Percentiles rank a stretch among this genome's conserved stretches.
These are phyloP conservation scores for Cardamine occulta DNA, from an alignment of 345 rosid genomes.

Conservation along the genomic window DNA sequence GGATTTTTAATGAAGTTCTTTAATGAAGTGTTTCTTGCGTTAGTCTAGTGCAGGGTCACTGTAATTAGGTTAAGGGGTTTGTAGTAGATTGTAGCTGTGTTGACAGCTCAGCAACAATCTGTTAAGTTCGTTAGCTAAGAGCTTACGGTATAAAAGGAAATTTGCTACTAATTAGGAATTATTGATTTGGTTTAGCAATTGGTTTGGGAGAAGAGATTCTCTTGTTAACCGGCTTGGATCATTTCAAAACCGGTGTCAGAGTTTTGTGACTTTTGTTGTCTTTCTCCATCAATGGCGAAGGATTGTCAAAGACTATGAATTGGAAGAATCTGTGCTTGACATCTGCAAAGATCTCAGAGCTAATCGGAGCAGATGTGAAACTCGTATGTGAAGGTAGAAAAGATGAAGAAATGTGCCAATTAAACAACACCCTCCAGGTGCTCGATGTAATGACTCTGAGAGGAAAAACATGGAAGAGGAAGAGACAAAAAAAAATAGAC, in stretches of 20 bases:
- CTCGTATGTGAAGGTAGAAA: neutral
- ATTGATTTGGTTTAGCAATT: neutral
- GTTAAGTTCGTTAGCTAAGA: constrained; percentile 5
- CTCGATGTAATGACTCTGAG: constrained; percentile 4
- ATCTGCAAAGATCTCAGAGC: neutral
- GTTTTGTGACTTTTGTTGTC: neutral
- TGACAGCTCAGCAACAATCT: neutral
- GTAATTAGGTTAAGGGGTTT: neutral
- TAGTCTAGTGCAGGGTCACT: neutral
- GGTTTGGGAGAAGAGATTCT: neutral
- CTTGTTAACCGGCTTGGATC: neutral
- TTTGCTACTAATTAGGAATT: neutral
- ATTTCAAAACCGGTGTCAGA: neutral
- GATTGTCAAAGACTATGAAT: no score
- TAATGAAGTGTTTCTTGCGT: no score
- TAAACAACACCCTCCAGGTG: neutral
- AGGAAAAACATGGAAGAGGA: neutral
- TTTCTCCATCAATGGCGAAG: neutral
- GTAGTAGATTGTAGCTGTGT: neutral
- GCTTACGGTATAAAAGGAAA: neutral
- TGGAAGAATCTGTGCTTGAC: neutral
- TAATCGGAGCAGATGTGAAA: neutral
- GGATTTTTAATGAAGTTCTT: neutral
- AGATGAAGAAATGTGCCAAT: neutral
- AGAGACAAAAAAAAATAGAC: neutral